A percentile compares a stretch with the other conserved stretches of the same genome.
These are phyloP conservation scores for Boechera stricta DNA, from an alignment of 345 rosid genomes.

Conservation along the genomic window DNA sequence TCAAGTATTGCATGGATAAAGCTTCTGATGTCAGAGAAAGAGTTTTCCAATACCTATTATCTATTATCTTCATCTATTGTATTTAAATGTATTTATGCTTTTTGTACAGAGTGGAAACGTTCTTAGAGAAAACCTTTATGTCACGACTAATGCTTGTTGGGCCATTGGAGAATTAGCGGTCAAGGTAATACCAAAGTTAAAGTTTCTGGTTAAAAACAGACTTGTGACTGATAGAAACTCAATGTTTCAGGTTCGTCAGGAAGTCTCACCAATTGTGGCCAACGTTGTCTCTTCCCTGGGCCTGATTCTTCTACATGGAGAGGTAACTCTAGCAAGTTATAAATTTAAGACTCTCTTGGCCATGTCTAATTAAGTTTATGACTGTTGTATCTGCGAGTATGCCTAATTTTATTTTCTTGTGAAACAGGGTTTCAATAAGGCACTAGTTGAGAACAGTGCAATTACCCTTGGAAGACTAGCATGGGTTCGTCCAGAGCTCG, in stretches of 20 bases:
- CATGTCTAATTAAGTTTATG: constrained; percentile 53
- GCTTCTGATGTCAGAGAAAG: constrained; percentile 74
- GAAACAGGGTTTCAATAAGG: constrained; percentile 51
- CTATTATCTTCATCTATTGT: background rate
- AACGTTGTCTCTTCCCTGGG: constrained; percentile 67
- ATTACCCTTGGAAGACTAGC: constrained; percentile 95
- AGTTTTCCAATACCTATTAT: constrained; percentile 47
- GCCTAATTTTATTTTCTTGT: background rate
- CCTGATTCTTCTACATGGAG: constrained; percentile 72
- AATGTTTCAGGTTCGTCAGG: constrained; percentile 72
- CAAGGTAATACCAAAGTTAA: constrained; percentile 58
- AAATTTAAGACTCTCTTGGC: constrained; percentile 1
- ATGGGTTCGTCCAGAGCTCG: constrained; percentile 93
- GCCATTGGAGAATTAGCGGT: constrained; percentile 89
- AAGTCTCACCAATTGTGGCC: constrained; percentile 79
- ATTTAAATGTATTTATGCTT: constrained; percentile 7
- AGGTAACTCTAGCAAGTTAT: constrained; percentile 50
- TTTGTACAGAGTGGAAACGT: constrained; percentile 61
- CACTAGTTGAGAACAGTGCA: constrained; percentile 90
- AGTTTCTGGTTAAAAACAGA: constrained; percentile 11
- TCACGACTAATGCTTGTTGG: constrained; percentile 99
- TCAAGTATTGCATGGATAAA: constrained; percentile 82
- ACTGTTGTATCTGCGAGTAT: constrained; percentile 18
- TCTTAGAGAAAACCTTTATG: constrained; percentile 77
- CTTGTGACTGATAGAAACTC: constrained; percentile 17